Evolutionary conservation across 2,329 filamentous ascomycete genomes (phyloP), one percentile per base, ranked within the genome.

Genomic region (Clarireedia homoeocarpa): DNA sequence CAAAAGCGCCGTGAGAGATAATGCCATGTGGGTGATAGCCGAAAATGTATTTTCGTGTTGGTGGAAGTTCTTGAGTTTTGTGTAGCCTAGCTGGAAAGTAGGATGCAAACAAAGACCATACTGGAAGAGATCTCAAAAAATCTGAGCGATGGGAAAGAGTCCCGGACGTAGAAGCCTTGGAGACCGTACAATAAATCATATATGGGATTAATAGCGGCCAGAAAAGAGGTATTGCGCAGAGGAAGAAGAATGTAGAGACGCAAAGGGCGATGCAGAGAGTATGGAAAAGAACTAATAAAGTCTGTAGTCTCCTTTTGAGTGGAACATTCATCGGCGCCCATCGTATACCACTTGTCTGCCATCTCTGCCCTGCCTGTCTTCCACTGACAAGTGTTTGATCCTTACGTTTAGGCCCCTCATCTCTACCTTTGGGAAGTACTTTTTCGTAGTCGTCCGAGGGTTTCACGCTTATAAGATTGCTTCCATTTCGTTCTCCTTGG

Each of bases 21-120:
- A 99, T 97, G 24, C 94, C 92, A 69, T 99, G 94, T 0, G 94
- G 94, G 66, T 97, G 94, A 71, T 97, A 97, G 46, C 92, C 92
- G 66, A 99, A 91, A 61, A 99, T 91, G 74, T 97, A 99, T 72
- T 95, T 96, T 60, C 91, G 80, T 1, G 86, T 90, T 0, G 90
- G 81, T 23, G 88, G 81, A 6, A 99, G 81, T 56, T 86, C 79
- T 62, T 87, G 81, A 4, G 89, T 94, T 62, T 94, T 89, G 74
- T 97, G 91, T 40, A 99, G 79, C 56, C 81, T 82, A 48, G 91
- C 89, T 4, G 94, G 94, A 68, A 95, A 99, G 75, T 97, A 99
- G 15, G 84, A 88, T 26, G 89, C 91, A 69, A 96, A 97, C 47
- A 95, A 81, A 39, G 81, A 88, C 92, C 92, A 99, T 46, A 95